A percentile compares a stretch with the other conserved stretches of the same genome.
Evolutionary conservation across 208 protist genomes (phyloP).

Genomic region (Angomonas deanei): DNA sequence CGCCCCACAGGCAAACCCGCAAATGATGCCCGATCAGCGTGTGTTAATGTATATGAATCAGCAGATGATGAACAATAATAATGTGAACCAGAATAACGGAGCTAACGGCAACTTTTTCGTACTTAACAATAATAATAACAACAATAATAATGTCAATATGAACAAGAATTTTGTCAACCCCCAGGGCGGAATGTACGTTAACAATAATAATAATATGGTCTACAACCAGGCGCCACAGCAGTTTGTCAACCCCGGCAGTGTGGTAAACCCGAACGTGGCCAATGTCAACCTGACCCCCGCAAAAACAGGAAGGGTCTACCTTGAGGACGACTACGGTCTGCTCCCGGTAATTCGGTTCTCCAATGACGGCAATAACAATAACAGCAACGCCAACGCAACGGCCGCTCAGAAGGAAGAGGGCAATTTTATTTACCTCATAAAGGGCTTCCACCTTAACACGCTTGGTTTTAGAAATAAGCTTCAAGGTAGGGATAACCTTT

Average conservation of each 20-base stretch:
- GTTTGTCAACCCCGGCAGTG: too few species aligned
- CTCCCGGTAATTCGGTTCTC: not conserved
- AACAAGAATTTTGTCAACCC: not conserved
- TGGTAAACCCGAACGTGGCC: too few species aligned
- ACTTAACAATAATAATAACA: conserved; percentile 4
- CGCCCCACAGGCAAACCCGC: not conserved
- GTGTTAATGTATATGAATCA: not conserved
- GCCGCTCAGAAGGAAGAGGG: conserved; percentile 25
- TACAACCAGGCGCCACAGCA: too few species aligned
- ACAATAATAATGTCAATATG: conserved; percentile 4
- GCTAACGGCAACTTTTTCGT: not conserved
- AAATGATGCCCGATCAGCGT: too few species aligned
- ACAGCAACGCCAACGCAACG: not conserved
- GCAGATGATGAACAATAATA: not conserved
- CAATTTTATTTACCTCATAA: conserved; percentile 63
- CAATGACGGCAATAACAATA: not conserved
- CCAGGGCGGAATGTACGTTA: not conserved
- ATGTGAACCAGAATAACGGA: not conserved
- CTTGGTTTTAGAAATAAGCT: conserved; percentile 56
- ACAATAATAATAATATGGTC: not conserved
- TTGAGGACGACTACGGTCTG: not conserved
- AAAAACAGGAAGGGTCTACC: not conserved
- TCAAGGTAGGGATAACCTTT: conserved; percentile 43
- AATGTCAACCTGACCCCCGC: not conserved
- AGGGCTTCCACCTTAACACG: conserved; percentile 66